phyloP scores from a whole-genome alignment of 2,329 filamentous ascomycete genomes.

The Catunica adiposa region DNA sequence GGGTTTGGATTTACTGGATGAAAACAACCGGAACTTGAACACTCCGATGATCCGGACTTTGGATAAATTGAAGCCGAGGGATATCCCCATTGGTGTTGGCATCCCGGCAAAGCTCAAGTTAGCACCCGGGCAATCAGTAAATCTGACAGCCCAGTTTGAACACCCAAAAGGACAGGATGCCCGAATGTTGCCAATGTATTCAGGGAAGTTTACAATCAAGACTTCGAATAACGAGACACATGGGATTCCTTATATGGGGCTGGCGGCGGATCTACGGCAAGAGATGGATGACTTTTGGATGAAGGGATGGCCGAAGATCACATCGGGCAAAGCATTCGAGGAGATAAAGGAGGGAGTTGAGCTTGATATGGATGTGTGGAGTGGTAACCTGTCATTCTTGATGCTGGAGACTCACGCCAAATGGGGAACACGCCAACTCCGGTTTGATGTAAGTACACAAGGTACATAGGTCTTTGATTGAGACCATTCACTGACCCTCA shows the following conservation, averaged over 20 bases:
- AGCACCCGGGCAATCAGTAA: neutral
- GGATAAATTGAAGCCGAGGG: slow-evolving; percentile 6
- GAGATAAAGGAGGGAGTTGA: neutral
- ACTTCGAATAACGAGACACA: slow-evolving; percentile 26
- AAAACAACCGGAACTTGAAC: slow-evolving; percentile 1
- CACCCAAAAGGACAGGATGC: slow-evolving; percentile 18
- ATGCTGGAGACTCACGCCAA: slow-evolving; percentile 9
- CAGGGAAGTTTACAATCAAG: slow-evolving; percentile 27
- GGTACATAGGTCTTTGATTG: no score
- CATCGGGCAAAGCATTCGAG: neutral
- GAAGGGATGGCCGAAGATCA: slow-evolving; percentile 4
- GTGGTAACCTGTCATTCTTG: slow-evolving; percentile 7
- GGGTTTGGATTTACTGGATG: slow-evolving; percentile 8
- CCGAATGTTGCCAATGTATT: slow-evolving; percentile 26
- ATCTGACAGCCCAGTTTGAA: slow-evolving; percentile 18
- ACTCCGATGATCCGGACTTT: slow-evolving; percentile 10
- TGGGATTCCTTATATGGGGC: slow-evolving; percentile 24
- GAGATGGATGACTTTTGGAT: slow-evolving; percentile 11
- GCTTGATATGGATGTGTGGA: slow-evolving; percentile 9
- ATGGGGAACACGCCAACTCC: slow-evolving; percentile 14
- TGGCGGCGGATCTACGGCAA: slow-evolving; percentile 4
- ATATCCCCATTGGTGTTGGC: slow-evolving; percentile 1
- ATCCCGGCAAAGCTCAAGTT: neutral
- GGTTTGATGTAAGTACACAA: slow-evolving; percentile 15
- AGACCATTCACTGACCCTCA: neutral